Percentiles rank a stretch among this genome's conserved stretches.
phyloP scores from a whole-genome alignment of 2,329 filamentous ascomycete species.

The Penicillium hesseltinei region DNA sequence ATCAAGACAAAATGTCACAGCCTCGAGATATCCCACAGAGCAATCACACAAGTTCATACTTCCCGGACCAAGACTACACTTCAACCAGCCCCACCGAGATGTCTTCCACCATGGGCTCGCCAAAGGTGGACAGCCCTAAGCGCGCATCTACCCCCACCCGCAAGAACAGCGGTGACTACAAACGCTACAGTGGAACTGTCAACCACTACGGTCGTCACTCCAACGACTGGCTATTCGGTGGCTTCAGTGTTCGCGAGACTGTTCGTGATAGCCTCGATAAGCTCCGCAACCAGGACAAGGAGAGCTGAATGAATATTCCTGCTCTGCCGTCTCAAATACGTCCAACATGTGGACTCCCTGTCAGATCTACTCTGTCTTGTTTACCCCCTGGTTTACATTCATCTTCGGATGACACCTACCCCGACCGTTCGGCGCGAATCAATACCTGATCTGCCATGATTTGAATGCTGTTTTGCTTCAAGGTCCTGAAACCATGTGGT shows the following conservation, averaged over 20 bases:
- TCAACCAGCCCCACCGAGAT: slow-evolving; percentile 23
- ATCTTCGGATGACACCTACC: not conserved
- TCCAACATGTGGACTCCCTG: not conserved
- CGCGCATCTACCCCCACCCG: slow-evolving; percentile 23
- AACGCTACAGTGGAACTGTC: slow-evolving; percentile 41
- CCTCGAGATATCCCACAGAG: slow-evolving; percentile 19
- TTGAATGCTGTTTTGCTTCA: not conserved
- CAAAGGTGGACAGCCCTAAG: slow-evolving; percentile 17
- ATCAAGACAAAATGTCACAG: slow-evolving; percentile 11
- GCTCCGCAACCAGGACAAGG: slow-evolving; percentile 30
- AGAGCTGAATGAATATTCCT: slow-evolving; percentile 20
- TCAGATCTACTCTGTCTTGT: not conserved
- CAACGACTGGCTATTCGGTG: slow-evolving; percentile 53
- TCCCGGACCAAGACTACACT: slow-evolving; percentile 11
- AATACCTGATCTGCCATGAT: not conserved
- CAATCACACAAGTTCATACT: slow-evolving; percentile 13
- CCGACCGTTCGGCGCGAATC: not conserved
- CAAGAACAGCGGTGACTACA: slow-evolving; percentile 35
- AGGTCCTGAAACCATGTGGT: not conserved
- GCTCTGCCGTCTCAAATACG: not conserved
- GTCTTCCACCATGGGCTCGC: slow-evolving; percentile 17
- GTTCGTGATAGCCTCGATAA: slow-evolving; percentile 43
- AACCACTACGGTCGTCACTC: slow-evolving; percentile 50
- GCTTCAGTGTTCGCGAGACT: slow-evolving; percentile 48
- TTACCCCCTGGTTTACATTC: not conserved